Base-by-base conservation (phyloP, 306 rosid genomes). In the Hippophae gyantsensis region DNA sequence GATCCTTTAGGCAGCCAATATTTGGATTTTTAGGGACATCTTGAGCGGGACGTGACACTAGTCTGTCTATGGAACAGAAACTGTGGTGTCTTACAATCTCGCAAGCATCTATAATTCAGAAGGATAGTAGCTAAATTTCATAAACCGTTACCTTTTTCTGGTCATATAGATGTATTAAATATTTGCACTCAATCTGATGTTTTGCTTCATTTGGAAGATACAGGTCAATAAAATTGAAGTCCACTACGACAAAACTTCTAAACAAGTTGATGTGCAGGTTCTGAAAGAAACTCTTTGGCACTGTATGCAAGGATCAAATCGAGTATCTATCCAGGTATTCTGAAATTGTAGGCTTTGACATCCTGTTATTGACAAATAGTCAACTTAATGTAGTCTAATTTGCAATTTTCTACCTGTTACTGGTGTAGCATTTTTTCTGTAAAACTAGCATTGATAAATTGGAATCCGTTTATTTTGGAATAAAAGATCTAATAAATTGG, bases 161-260 rank as follows among this genome's bases (percentile, higher is more conserved):
- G 26, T 55, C 58, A 8, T 5, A 42, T 14, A 43, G 43, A 58
- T 51, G 27, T 48, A 13, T 32, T 2, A 65, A 49, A 38, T 26
- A 54, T n/a, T 48, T 10, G 66, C 66, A 7, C 53, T 69, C 55
- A 60, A 56, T 44, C 63, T 65, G 38, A 52, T 58, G 32, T 50
- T 63, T 61, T 71, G 61, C 73, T 56, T 43, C 60, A 58, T 77
- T 8, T 56, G 8, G 69, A 74, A 56, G 43, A 67, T 56, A 11
- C 81, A 92, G 95, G 95, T 92, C 65, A 88, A 79, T 65, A 92
- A 92, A 86, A 79, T 88, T 57, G 86, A 92, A 80, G 99, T 92
- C 43, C 88, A 84, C 69, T 88, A 78, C 63, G 99, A 88, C 83
- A 92, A 83, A 80, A 88, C 96, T 53, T 83, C 99, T 56, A 92